Evolutionary conservation across 2,329 filamentous ascomycete genomes (phyloP).

Genomic region (Ceratocystis ficicola): DNA sequence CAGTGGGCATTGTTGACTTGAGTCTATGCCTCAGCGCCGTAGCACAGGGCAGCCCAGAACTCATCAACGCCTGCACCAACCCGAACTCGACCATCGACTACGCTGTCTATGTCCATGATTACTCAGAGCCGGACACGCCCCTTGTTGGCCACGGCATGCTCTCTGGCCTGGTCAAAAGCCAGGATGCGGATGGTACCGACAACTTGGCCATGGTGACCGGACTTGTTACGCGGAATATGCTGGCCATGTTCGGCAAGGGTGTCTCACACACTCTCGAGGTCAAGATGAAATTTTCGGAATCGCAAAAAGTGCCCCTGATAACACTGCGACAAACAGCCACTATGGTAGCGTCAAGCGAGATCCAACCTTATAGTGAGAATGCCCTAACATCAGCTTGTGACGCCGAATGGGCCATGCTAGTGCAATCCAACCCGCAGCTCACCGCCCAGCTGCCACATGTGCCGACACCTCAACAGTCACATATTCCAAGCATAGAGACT

Average conservation of each 20-base stretch:
- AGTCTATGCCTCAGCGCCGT: constrained; percentile 79
- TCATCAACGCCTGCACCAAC: constrained; percentile 31
- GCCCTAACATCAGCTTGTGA: constrained; percentile 46
- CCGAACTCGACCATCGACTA: constrained; percentile 66
- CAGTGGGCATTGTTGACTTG: constrained; percentile 80
- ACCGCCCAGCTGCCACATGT: constrained; percentile 24
- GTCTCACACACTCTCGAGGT: constrained; percentile 85
- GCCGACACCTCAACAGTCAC: constrained; percentile 2
- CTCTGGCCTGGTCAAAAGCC: constrained; percentile 56
- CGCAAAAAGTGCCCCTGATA: constrained; percentile 41
- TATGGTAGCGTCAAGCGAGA: not conserved
- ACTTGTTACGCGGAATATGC: constrained; percentile 72
- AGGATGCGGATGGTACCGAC: constrained; percentile 34
- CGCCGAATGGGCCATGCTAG: constrained; percentile 65
- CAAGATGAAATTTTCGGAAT: constrained; percentile 71
- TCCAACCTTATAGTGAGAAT: constrained; percentile 26
- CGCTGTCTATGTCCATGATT: constrained; percentile 94
- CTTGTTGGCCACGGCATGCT: constrained; percentile 93
- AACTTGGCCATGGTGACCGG: constrained; percentile 64
- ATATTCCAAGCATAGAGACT: constrained; percentile 11
- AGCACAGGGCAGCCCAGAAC: constrained; percentile 66
- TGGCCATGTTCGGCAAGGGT: constrained; percentile 73
- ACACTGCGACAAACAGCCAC: not conserved
- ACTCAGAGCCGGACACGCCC: constrained; percentile 85
- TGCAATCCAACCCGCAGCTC: constrained; percentile 55